Percentiles rank a stretch among this genome's conserved stretches.
Evolutionary conservation across 2,329 filamentous ascomycete species (phyloP).

Genomic region (Truncatella angustata): DNA sequence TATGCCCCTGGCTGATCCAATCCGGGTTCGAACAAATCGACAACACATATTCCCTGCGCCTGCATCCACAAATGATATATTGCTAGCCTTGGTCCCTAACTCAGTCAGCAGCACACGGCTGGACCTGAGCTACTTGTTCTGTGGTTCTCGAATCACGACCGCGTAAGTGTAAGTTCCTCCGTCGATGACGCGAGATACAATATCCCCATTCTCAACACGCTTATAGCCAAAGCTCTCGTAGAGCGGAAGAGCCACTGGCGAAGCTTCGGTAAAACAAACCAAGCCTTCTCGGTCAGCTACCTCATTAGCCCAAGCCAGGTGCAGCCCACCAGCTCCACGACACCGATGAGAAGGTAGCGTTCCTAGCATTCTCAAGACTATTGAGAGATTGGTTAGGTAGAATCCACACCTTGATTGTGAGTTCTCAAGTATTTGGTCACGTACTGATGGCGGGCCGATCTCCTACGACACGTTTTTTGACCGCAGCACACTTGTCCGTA

Average conservation of each 20-base stretch:
- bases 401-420: neutral
- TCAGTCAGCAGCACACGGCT: too few relatives aligned
- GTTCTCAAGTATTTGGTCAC: neutral
- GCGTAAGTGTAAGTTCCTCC: neutral
- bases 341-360: neutral
- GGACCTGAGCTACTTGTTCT: neutral
- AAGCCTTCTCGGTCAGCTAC: neutral
- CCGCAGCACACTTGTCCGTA: neutral
- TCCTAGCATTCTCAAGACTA: neutral
- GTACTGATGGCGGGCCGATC: neutral
- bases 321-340: neutral
- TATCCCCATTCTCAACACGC: neutral
- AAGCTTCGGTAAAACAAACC: neutral
- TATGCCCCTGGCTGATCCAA: too few relatives aligned
- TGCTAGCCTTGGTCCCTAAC: too few relatives aligned
- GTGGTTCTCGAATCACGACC: neutral
- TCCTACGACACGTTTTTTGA: neutral
- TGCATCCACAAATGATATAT: too few relatives aligned
- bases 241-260: neutral
- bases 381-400: neutral
- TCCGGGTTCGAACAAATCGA: too few relatives aligned
- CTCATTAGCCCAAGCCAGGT: neutral
- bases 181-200: neutral
- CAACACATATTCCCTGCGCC: too few relatives aligned
- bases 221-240: conserved; percentile 1